Percentiles rank a stretch among this genome's conserved stretches.
phyloP scores from a whole-genome alignment of 495 filamentous ascomycete species.

The Neurospora sp. region DNA sequence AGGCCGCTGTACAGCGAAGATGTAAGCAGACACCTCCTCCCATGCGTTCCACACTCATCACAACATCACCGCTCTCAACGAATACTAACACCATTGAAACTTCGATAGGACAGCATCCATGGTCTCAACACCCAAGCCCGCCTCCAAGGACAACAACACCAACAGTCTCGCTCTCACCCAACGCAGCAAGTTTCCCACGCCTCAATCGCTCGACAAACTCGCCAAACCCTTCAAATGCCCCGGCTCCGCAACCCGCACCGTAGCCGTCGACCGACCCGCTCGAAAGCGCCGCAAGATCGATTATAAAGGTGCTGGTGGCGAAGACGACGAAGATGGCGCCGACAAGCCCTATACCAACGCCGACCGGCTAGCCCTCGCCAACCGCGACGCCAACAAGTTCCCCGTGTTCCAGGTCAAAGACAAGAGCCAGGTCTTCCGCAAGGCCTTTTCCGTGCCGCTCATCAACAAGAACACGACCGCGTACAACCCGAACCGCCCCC shows the following conservation, averaged over 20 bases:
- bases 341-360: conserved; percentile 85
- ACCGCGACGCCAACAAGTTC: conserved; percentile 80
- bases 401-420: conserved; percentile 86
- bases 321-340: conserved; percentile 55
- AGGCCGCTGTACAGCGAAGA: not conserved
- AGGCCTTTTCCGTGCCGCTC: conserved; percentile 77
- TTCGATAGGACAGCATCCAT: not conserved
- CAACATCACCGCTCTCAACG: not conserved
- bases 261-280: conserved; percentile 69
- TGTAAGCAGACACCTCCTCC: not conserved
- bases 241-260: conserved; percentile 59
- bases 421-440: conserved; percentile 68
- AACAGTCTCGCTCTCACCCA: not conserved
- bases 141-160: conserved; percentile 17
- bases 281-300: conserved; percentile 84
- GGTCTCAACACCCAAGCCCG: conserved; percentile 8
- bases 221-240: conserved; percentile 90
- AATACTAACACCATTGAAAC: not conserved
- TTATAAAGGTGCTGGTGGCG: conserved; percentile 74
- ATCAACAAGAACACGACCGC: conserved; percentile 62
- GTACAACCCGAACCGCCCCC: conserved; percentile 69
- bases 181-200: conserved; percentile 26
- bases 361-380: conserved; percentile 75
- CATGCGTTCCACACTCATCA: not conserved
- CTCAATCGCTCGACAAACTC: conserved; percentile 55